These are phyloP conservation scores for Penicillium lagena DNA, from an alignment of 495 filamentous ascomycete species.

Conservation along the genomic window DNA sequence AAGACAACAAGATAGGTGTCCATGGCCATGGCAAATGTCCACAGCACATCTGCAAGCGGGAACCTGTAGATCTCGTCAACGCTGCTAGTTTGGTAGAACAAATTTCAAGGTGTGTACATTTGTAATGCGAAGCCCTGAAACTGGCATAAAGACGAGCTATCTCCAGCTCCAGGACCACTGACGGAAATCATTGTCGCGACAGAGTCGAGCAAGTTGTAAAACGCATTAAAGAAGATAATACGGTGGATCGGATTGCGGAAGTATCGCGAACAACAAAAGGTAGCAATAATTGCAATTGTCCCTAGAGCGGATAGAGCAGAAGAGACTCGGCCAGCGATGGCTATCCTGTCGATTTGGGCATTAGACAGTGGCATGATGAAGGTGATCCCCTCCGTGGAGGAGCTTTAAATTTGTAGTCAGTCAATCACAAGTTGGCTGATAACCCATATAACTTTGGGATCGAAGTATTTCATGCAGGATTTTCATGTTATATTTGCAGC, in stretches of 20 bases:
- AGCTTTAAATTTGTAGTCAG: background rate
- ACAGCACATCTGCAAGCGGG: slow-evolving; percentile 41
- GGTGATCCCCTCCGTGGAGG: slow-evolving; percentile 8
- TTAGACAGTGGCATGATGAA: slow-evolving; percentile 24
- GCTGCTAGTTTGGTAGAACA: background rate
- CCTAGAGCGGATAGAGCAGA: slow-evolving; percentile 33
- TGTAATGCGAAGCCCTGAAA: slow-evolving; percentile 44
- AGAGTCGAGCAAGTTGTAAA: slow-evolving; percentile 41
- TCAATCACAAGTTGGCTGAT: background rate
- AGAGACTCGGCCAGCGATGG: slow-evolving; percentile 28
- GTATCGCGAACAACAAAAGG: slow-evolving; percentile 29
- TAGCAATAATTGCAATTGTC: slow-evolving; percentile 30
- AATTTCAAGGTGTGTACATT: slow-evolving; percentile 20
- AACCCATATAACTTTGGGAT: background rate
- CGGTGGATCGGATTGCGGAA: slow-evolving; percentile 44
- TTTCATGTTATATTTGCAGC: background rate
- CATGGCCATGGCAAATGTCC: slow-evolving; percentile 42
- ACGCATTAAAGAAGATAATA: slow-evolving; percentile 41
- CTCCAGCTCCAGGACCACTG: slow-evolving; percentile 29
- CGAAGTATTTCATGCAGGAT: background rate
- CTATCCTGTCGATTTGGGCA: slow-evolving; percentile 20
- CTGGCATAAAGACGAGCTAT: slow-evolving; percentile 34
- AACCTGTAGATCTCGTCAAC: slow-evolving; percentile 25
- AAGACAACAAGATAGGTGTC: slow-evolving; percentile 43
- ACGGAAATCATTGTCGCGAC: slow-evolving; percentile 39